Conservation (phyloP, 2,329 filamentous ascomycete genomes). For the Pleurostoma richardsiae region DNA sequence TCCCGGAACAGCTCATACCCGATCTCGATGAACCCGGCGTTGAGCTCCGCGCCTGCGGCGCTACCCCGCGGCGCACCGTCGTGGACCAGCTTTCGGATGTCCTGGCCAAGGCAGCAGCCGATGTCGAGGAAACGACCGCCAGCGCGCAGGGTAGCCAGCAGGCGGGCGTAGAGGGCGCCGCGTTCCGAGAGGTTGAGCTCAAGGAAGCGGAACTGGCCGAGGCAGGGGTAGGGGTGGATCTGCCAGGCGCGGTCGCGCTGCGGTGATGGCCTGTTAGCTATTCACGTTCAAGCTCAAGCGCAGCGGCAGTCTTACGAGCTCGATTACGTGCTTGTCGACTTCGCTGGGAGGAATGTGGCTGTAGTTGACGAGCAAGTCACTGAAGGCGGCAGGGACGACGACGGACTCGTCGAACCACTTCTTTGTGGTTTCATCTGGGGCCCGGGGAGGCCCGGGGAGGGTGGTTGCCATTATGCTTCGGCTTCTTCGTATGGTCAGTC, state of each 20-base stretch:
- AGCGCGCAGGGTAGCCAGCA: constrained; percentile 12
- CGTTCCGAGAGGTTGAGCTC: constrained; percentile 27
- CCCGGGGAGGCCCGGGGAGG: background rate
- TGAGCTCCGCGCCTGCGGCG: constrained; percentile 27
- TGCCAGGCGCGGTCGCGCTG: constrained; percentile 16
- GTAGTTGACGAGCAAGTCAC: constrained; percentile 2
- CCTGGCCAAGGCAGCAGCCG: constrained; percentile 36
- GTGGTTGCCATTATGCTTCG: background rate
- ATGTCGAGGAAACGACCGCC: constrained; percentile 31
- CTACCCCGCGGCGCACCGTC: constrained; percentile 23
- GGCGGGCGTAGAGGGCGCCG: constrained; percentile 20
- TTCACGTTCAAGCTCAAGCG: too few species aligned
- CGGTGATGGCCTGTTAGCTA: background rate
- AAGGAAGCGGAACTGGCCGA: constrained; percentile 35
- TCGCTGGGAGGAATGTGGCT: constrained; percentile 1
- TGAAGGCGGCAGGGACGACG: constrained; percentile 4
- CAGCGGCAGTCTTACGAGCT: constrained; percentile 1
- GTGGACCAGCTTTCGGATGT: constrained; percentile 31
- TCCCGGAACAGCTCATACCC: constrained; percentile 36
- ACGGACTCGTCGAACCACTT: constrained; percentile 5
- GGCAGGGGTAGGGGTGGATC: constrained; percentile 32
- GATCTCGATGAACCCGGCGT: constrained; percentile 28
- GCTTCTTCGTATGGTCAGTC: too few species aligned
- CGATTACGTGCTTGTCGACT: constrained; percentile 6
- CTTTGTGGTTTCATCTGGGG: constrained; percentile 1